A percentile compares a stretch with the other conserved stretches of the same genome.
phyloP scores from a whole-genome alignment of 352 stramenopile species.

The Phytophthora brassicae region DNA sequence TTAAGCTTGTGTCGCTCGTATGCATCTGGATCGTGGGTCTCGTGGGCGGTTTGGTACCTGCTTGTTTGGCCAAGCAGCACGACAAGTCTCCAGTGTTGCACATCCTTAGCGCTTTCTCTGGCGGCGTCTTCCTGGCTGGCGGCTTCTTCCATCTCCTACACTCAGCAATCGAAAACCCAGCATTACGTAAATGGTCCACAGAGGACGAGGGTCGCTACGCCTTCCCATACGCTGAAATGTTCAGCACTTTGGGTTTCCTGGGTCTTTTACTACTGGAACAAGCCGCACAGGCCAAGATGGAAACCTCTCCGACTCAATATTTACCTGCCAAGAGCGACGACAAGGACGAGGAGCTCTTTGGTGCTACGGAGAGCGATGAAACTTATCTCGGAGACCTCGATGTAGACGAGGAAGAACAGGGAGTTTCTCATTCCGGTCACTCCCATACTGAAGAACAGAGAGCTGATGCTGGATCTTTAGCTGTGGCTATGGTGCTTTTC shows the following conservation, averaged over 20 bases:
- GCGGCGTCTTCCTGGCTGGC: constrained; percentile 76
- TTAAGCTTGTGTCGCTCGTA: constrained; percentile 79
- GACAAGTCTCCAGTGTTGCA: constrained; percentile 43
- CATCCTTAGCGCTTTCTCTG: constrained; percentile 69
- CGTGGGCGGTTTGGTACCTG: constrained; percentile 53
- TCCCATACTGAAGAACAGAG: constrained; percentile 30
- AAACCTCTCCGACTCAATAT: constrained; percentile 13
- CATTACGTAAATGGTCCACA: constrained; percentile 64
- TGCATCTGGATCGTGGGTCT: constrained; percentile 76
- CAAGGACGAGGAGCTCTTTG: constrained; percentile 41
- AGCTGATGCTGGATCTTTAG: constrained; percentile 35
- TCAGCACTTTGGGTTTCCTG: constrained; percentile 73
- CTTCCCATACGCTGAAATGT: constrained; percentile 83
- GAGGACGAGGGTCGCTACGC: constrained; percentile 58
- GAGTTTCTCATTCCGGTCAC: constrained; percentile 26
- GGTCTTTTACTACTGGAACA: constrained; percentile 71
- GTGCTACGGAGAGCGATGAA: constrained; percentile 42
- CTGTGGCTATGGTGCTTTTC: constrained; percentile 74
- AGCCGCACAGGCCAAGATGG: constrained; percentile 51
- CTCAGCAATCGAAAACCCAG: constrained; percentile 69
- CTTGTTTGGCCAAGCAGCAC: constrained; percentile 41
- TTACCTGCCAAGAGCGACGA: constrained; percentile 34
- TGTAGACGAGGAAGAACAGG: constrained; percentile 35
- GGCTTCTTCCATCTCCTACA: constrained; percentile 81
- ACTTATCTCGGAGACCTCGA: constrained; percentile 52